Conservation (phyloP, 2,329 filamentous ascomycete genomes). For the Eutypa lata region DNA sequence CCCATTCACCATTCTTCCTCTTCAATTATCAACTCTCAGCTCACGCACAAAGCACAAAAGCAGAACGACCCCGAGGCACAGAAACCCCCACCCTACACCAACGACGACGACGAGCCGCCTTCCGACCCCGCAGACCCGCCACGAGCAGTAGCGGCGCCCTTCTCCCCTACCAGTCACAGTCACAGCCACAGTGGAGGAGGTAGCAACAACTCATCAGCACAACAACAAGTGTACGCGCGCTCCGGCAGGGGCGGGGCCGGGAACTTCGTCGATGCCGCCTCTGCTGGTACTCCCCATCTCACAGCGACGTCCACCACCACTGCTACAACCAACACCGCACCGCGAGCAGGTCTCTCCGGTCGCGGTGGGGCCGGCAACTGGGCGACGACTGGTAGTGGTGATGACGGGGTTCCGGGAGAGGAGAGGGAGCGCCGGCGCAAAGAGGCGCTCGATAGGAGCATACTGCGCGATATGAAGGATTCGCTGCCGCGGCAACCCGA, state of each 20-base stretch:
- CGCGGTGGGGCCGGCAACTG: constrained; percentile 61
- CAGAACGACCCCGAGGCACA: constrained; percentile 30
- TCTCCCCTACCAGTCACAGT: constrained; percentile 14
- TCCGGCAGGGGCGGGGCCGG: constrained; percentile 61
- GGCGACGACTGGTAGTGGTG: constrained; percentile 17
- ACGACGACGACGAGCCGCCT: constrained; percentile 16
- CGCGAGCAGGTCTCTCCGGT: constrained; percentile 31
- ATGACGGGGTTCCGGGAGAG: not conserved
- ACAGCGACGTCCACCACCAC: not conserved
- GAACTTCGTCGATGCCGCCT: constrained; percentile 49
- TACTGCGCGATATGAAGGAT: constrained; percentile 23
- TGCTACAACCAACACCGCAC: constrained; percentile 5
- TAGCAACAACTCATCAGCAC: constrained; percentile 5
- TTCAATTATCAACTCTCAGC: no score
- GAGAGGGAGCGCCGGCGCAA: constrained; percentile 23
- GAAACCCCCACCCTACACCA: constrained; percentile 9
- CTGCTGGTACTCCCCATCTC: constrained; percentile 12
- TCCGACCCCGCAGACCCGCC: constrained; percentile 18
- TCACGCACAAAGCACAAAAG: not conserved
- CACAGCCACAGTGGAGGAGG: no score
- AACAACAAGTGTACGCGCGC: constrained; percentile 32
- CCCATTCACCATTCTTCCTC: no score
- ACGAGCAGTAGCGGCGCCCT: constrained; percentile 16
- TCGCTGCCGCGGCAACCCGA: constrained; percentile 22
- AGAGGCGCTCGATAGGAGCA: constrained; percentile 25